phyloP scores from a whole-genome alignment of 805 yeast genomes.

The Yarrowia sp. region DNA sequence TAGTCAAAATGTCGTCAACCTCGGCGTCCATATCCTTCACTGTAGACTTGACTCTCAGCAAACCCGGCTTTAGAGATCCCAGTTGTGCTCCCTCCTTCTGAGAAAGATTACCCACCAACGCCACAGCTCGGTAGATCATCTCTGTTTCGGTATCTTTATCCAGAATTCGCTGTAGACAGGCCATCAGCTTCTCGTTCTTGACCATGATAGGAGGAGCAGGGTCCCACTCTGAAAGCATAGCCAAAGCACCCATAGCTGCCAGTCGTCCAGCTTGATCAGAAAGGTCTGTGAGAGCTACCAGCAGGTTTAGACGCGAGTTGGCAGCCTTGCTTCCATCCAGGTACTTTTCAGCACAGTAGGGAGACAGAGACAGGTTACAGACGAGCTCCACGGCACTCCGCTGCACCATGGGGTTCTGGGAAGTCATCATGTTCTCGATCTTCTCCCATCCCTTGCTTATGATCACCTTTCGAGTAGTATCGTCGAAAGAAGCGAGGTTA shows the following conservation, averaged over 20 bases:
- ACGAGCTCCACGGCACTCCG: slow-evolving; percentile 68
- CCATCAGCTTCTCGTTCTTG: slow-evolving; percentile 45
- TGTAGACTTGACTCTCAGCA: slow-evolving; percentile 5
- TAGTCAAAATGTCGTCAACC: slow-evolving; percentile 10
- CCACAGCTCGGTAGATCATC: slow-evolving; percentile 47
- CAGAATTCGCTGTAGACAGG: slow-evolving; percentile 43
- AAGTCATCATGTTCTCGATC: slow-evolving; percentile 56
- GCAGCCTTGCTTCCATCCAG: slow-evolving; percentile 48
- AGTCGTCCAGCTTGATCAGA: slow-evolving; percentile 49
- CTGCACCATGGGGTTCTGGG: slow-evolving; percentile 59
- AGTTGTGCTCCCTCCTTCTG: slow-evolving; percentile 5
- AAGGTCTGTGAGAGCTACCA: slow-evolving; percentile 48
- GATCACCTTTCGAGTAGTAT: slow-evolving; percentile 53
- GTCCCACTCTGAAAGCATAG: slow-evolving; percentile 51
- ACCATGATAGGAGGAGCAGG: slow-evolving; percentile 48
- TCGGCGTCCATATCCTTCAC: slow-evolving; percentile 8
- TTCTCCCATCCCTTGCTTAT: slow-evolving; percentile 55
- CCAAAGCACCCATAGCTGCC: slow-evolving; percentile 54
- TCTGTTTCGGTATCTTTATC: slow-evolving; percentile 45
- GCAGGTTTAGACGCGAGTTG: slow-evolving; percentile 46
- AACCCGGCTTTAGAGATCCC: neutral
- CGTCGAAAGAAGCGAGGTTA: slow-evolving; percentile 62
- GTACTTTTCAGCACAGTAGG: slow-evolving; percentile 50
- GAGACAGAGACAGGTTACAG: slow-evolving; percentile 61
- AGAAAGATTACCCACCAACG: slow-evolving; percentile 44